These are phyloP conservation scores for Wallacemonas collosoma DNA, from an alignment of 208 protist genomes.

Conservation along the genomic window DNA sequence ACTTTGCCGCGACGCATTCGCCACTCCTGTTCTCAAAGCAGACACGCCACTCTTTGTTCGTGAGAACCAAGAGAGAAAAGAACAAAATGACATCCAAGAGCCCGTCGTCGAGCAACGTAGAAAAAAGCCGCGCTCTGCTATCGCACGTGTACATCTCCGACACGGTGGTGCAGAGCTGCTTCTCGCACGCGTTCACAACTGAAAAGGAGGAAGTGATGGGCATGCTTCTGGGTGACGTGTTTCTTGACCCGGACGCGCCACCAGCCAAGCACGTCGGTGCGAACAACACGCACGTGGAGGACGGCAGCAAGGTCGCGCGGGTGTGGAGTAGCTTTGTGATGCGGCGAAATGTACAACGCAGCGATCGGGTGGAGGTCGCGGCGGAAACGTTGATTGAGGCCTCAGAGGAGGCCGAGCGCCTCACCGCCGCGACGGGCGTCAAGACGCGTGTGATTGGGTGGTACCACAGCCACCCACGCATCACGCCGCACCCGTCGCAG, in stretches of 20 bases:
- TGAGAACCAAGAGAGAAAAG: too few species aligned
- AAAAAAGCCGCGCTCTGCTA: slow-evolving; percentile 25
- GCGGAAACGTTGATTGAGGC: slow-evolving; percentile 55
- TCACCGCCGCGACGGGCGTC: slow-evolving; percentile 28
- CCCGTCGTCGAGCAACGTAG: not conserved
- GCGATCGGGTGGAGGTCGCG: slow-evolving; percentile 79
- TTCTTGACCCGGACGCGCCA: slow-evolving; percentile 8
- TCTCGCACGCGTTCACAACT: slow-evolving; percentile 70
- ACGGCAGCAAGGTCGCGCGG: slow-evolving; percentile 39
- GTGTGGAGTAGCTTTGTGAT: slow-evolving; percentile 59
- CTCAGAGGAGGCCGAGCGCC: slow-evolving; percentile 54
- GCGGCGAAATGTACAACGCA: slow-evolving; percentile 67
- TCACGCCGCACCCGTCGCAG: slow-evolving; percentile 65
- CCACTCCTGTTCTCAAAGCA: too few species aligned
- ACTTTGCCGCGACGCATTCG: too few species aligned
- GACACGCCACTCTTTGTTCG: too few species aligned
- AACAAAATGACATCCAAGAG: not conserved
- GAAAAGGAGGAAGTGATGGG: slow-evolving; percentile 88
- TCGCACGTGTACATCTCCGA: slow-evolving; percentile 56
- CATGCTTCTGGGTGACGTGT: slow-evolving; percentile 62
- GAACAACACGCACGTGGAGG: not conserved
- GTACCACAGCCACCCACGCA: slow-evolving; percentile 90
- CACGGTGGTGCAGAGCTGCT: slow-evolving; percentile 61
- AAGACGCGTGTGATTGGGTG: slow-evolving; percentile 75
- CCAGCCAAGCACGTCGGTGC: slow-evolving; percentile 6